phyloP scores from a whole-genome alignment of 2,329 filamentous ascomycete genomes.

The Paracamarosporium sp. region DNA sequence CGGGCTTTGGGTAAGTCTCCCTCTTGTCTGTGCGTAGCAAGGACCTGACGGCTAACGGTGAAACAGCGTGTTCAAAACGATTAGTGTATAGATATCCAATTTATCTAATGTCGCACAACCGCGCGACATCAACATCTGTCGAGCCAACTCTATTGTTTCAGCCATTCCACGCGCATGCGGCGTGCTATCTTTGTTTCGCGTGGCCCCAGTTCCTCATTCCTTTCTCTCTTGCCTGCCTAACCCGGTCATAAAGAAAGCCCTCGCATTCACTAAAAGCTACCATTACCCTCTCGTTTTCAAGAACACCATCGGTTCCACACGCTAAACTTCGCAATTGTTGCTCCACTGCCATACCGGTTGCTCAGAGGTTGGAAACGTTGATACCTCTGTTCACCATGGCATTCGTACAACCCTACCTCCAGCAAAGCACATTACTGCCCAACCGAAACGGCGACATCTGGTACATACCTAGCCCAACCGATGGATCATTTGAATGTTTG shows the following conservation, averaged over 20 bases:
- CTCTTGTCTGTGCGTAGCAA: background rate
- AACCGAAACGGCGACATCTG: background rate
- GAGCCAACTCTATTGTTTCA: background rate
- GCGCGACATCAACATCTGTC: background rate
- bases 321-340: background rate
- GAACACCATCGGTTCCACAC: background rate
- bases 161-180: background rate
- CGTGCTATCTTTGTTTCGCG: background rate
- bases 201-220: slow-evolving; percentile 1
- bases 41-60: slow-evolving; percentile 15
- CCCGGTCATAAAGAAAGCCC: slow-evolving; percentile 1
- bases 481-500: background rate
- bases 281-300: background rate
- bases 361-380: too few species aligned
- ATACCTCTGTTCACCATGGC: background rate
- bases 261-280: background rate
- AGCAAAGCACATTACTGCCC: background rate
- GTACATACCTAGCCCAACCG: background rate
- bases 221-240: background rate
- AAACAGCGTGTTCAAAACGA: slow-evolving; percentile 49
- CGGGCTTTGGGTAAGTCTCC: slow-evolving; percentile 70
- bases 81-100: slow-evolving; percentile 42
- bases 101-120: background rate
- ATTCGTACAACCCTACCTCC: background rate
- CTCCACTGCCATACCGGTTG: background rate